phyloP scores from a whole-genome alignment of 805 yeast species.

The Ogataea thermomethanolica region DNA sequence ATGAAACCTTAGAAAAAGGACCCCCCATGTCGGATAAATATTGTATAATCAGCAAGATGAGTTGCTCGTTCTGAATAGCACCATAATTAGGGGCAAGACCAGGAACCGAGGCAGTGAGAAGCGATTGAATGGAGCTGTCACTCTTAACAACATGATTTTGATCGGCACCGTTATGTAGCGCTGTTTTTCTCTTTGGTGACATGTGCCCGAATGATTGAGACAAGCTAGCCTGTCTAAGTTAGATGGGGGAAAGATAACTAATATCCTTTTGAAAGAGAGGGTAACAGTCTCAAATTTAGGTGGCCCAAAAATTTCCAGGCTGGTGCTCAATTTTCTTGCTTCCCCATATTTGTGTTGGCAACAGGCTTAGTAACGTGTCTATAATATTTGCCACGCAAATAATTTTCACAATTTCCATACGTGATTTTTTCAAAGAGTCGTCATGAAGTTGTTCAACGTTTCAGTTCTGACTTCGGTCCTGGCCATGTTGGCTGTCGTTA shows the following conservation, averaged over 20 bases:
- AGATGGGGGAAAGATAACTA: too few relatives aligned
- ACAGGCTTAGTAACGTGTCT: slow-evolving; percentile 2
- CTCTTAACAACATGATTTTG: neutral
- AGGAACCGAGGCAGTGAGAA: slow-evolving; percentile 3
- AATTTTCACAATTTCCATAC: neutral
- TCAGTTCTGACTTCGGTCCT: slow-evolving; percentile 40
- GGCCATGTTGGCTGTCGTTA: slow-evolving; percentile 32
- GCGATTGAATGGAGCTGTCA: neutral
- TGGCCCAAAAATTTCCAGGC: neutral
- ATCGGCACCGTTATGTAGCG: neutral
- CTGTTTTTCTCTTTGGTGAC: slow-evolving; percentile 6
- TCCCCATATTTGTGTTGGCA: neutral
- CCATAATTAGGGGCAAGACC: slow-evolving; percentile 4
- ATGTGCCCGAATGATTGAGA: neutral
- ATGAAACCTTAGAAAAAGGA: slow-evolving; percentile 13
- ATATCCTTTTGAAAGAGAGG: too few relatives aligned
- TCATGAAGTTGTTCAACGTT: slow-evolving; percentile 40
- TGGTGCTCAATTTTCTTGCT: neutral
- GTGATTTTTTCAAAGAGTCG: slow-evolving; percentile 1
- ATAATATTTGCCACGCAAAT: slow-evolving; percentile 3
- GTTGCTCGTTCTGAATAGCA: slow-evolving; percentile 17
- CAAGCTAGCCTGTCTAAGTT: too few relatives aligned
- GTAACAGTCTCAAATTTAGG: too few relatives aligned
- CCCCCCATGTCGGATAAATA: slow-evolving; percentile 20
- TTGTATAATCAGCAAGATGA: slow-evolving; percentile 21